These are phyloP conservation scores for Pisolithus thermaeus DNA, from an alignment of 1,284 basidiomycete species.

Conservation along the genomic window DNA sequence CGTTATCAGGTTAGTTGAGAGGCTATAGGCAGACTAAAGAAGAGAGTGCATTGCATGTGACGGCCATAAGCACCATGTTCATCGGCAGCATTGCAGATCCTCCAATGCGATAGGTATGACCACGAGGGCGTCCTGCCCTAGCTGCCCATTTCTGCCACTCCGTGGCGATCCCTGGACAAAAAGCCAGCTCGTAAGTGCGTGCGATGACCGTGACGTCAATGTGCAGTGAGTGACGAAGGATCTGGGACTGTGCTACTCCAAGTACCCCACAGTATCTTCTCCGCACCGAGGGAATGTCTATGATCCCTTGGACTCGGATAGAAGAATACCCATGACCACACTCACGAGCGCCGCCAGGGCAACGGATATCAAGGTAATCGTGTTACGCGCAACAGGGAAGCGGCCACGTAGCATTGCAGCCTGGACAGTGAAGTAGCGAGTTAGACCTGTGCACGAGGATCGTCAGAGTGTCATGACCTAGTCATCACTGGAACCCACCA, in stretches of 20 bases:
- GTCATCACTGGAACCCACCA: constrained; percentile 11
- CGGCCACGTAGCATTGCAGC: constrained; percentile 23
- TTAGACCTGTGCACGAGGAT: constrained; percentile 12
- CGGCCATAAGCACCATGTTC: no score
- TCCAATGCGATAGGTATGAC: no score
- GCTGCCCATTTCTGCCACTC: no score
- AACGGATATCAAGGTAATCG: constrained; percentile 17
- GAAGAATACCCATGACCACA: constrained; percentile 20
- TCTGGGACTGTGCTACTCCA: neutral
- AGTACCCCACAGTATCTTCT: neutral
- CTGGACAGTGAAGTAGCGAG: constrained; percentile 25
- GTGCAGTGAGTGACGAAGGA: no score
- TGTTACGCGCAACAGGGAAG: constrained; percentile 24
- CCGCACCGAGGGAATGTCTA: neutral
- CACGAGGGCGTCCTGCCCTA: no score
- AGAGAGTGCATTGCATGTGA: no score
- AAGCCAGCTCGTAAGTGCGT: no score
- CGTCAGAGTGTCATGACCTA: neutral
- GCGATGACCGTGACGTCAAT: no score
- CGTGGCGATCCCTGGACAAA: no score
- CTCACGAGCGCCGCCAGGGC: constrained; percentile 18
- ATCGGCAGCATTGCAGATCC: no score
- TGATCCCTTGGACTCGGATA: constrained; percentile 7
- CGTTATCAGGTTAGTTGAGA: no score
- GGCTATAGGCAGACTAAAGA: no score